Base-by-base conservation (phyloP, 2,329 filamentous ascomycete genomes). In the Xylaria arbuscula region DNA sequence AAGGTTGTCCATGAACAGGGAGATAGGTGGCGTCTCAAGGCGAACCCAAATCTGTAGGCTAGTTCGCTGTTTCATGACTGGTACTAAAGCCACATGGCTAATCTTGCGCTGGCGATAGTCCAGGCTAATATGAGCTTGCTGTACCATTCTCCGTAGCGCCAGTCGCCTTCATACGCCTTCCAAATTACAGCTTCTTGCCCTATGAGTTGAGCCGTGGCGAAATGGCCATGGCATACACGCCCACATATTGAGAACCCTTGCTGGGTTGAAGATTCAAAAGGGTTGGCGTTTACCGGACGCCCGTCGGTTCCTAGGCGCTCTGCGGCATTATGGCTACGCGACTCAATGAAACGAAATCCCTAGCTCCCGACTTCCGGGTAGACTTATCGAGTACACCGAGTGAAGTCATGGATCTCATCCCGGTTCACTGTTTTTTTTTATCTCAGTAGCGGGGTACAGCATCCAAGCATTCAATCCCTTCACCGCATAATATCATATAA, bases 1-100 rank as follows among this genome's bases (percentile, higher is more conserved):
- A 91, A 85, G 76, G 92, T 92, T 3, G 72, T 77, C 17, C 76
- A 77, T 24, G 73, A 77, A 28, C 77, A 78, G 8, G 80, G 78
- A 10, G 79, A 81, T 42, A 77, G 71, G 57, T 88, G 85, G 85
- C 80, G 78, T 59, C 74, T 84, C 24, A 80, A 78, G 59, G 79
- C 80, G 36, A 79, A 80, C 42, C 82, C 83, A 42, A 80, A 80
- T 28, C 69, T 87, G 70, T 86, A 72, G 77, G 67, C 54, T 45
- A 36, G 34, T 53, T 11, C 53, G 64, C 40, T 47, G 24, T 62
- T 61, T 48, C n/a, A n/a, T 53, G 62, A 57, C 19, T 19, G 17
- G 48, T 56, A 19, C n/a, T 28, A 34, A 57, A n/a, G 34, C 62
- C 42, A 28, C 22, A 10, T 55, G 62, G 60, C 66, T 66, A 56